Base-by-base conservation (phyloP, 192 early-diverging fungal genomes). In the Backusella westeae region DNA sequence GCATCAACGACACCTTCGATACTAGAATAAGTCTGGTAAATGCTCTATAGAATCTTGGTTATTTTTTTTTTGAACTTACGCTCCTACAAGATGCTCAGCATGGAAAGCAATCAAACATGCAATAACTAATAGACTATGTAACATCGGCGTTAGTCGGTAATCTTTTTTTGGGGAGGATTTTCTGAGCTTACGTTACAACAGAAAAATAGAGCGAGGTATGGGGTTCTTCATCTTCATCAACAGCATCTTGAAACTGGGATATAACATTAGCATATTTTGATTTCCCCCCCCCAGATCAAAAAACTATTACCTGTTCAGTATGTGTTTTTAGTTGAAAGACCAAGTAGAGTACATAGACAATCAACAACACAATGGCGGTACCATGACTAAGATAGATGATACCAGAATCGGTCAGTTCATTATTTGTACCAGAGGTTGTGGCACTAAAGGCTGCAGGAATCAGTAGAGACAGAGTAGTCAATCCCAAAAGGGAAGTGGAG, bases 271-370 rank as follows among this genome's bases (percentile, higher is more conserved):
- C 29, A 29, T 1, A 17, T 19, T 39, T 36, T 34, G 49, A n/a
- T 56, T 39, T 44, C 39, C 44, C 39, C 39, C 44, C 39, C 10
- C 38, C 15, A 69, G 19, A 69, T 23, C 35, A 69, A 38, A 39
- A 81, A 85, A n/a, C 0, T 1, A 17, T 52, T 81, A 81, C 80
- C 80, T 88, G 72, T 71, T 87, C 82, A n/a, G 78, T 84, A 83
- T 98, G 95, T 6, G 95, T 96, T 72, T 91, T 91, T 29, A 99
- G 88, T 87, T 95, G 96, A 89, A 98, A 99, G 4, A 94, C 41
- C 59, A 98, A 74, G 68, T 88, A 93, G 65, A 94, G 71, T 8
- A 88, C 53, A 69, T 93, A 94, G 35, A 94, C 89, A 5, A 89
- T 29, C 34, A 94, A 83, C 29, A 94, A 75, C 3, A 95, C 86